Percentiles rank a stretch among this genome's conserved stretches.
These are phyloP conservation scores for Aspergillus wentii DNA, from an alignment of 495 filamentous ascomycete genomes.

Conservation along the genomic window DNA sequence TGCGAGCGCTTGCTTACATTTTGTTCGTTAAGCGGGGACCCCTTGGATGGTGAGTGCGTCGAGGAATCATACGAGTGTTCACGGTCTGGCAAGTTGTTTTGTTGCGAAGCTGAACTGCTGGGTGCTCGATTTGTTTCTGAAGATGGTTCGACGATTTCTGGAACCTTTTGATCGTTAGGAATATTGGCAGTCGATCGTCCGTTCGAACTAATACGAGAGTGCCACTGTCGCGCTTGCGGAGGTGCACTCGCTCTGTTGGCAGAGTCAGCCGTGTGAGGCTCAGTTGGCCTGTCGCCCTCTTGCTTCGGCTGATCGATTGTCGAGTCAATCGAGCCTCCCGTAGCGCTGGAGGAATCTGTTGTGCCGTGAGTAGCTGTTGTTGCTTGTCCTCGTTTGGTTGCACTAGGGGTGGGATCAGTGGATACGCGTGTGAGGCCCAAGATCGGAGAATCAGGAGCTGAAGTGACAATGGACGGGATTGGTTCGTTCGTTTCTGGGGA, in stretches of 20 bases:
- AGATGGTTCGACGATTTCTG: constrained; percentile 65
- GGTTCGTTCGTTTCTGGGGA: constrained; percentile 56
- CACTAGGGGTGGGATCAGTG: constrained; percentile 64
- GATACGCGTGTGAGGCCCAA: constrained; percentile 63
- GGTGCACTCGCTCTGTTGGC: constrained; percentile 12
- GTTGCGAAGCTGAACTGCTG: constrained; percentile 19
- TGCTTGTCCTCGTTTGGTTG: constrained; percentile 16
- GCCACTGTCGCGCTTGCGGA: constrained; percentile 34
- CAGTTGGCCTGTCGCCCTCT: constrained; percentile 10
- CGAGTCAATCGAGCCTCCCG: constrained; percentile 15
- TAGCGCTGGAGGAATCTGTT: constrained; percentile 13
- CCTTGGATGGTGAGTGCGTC: constrained; percentile 21
- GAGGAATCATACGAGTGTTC: constrained; percentile 51
- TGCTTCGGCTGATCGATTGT: constrained; percentile 22
- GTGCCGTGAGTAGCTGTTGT: constrained; percentile 16
- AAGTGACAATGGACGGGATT: constrained; percentile 32
- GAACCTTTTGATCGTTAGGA: constrained; percentile 44
- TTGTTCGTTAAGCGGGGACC: constrained; percentile 14
- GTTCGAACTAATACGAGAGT: constrained; percentile 41
- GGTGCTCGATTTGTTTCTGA: constrained; percentile 25
- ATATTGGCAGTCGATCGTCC: constrained; percentile 39
- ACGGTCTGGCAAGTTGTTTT: constrained; percentile 38
- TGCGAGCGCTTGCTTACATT: constrained; percentile 21
- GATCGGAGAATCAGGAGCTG: constrained; percentile 41
- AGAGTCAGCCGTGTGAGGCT: constrained; percentile 5